phyloP scores from a whole-genome alignment of 106 monocot species.

The Acorus gramineus region DNA sequence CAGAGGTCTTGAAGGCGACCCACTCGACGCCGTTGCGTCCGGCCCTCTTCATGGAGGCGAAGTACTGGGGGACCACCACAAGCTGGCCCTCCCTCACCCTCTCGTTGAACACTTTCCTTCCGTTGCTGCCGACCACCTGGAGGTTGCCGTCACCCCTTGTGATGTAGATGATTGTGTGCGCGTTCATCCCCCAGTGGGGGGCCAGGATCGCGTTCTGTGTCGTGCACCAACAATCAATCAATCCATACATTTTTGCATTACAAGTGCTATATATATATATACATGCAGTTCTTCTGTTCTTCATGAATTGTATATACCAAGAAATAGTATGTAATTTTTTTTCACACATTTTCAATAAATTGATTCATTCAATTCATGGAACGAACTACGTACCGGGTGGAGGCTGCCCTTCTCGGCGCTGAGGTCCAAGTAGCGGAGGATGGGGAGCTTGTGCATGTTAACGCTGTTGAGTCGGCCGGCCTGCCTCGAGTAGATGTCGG shows the following conservation, averaged over 20 bases:
- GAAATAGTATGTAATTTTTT: too few species aligned
- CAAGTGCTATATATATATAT: too few species aligned
- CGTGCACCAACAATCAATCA: not conserved
- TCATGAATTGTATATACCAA: too few species aligned
- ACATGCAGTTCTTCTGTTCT: too few species aligned
- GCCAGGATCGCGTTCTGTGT: not conserved
- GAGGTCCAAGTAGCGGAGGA: slow-evolving; percentile 6
- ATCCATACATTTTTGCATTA: too few species aligned
- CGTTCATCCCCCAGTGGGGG: not conserved
- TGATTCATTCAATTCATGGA: too few species aligned
- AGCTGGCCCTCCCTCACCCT: not conserved
- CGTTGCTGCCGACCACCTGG: too few species aligned
- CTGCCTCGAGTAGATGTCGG: slow-evolving; percentile 8
- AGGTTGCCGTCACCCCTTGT: not conserved
- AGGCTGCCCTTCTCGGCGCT: slow-evolving; percentile 10
- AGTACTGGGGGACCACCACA: not conserved
- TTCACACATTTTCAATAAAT: too few species aligned
- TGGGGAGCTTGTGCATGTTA: slow-evolving; percentile 15
- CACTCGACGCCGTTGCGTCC: not conserved
- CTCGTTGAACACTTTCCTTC: too few species aligned
- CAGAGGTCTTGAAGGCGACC: not conserved
- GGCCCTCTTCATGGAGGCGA: not conserved
- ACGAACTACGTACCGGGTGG: not conserved
- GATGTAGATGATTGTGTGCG: not conserved
- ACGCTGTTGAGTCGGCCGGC: slow-evolving; percentile 10